These are phyloP conservation scores for Hapsidospora chrysogenum DNA, from an alignment of 495 filamentous ascomycete genomes.

Conservation along the genomic window DNA sequence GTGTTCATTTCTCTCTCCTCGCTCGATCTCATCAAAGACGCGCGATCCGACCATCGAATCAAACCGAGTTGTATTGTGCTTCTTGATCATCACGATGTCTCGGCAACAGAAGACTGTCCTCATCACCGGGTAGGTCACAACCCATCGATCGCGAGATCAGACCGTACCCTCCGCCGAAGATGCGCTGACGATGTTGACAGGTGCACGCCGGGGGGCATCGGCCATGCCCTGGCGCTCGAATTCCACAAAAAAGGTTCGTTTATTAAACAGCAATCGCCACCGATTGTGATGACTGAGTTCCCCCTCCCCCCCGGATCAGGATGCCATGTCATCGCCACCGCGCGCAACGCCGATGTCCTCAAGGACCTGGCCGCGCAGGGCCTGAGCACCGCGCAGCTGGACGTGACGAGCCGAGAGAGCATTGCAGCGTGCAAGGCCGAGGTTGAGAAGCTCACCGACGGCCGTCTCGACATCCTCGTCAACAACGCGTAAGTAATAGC, in stretches of 20 bases:
- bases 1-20: not conserved
- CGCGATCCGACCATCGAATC: too few species aligned
- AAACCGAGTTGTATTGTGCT: not conserved
- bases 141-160: too few species aligned
- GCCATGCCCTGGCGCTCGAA: slow-evolving; percentile 29
- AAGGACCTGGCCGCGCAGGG: slow-evolving; percentile 24
- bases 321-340: slow-evolving; percentile 37
- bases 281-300: too few species aligned
- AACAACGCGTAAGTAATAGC: slow-evolving; percentile 40
- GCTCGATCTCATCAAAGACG: not conserved
- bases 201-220: slow-evolving; percentile 37
- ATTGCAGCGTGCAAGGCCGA: slow-evolving; percentile 28
- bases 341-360: slow-evolving; percentile 27
- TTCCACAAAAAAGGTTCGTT: slow-evolving; percentile 29
- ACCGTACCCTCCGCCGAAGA: too few species aligned
- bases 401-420: slow-evolving; percentile 33
- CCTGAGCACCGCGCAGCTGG: slow-evolving; percentile 28
- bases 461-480: slow-evolving; percentile 44
- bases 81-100: not conserved
- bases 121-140: slow-evolving; percentile 27
- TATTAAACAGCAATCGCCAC: not conserved
- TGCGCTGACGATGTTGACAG: too few species aligned
- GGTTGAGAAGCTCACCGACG: slow-evolving; percentile 33
- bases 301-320: too few species aligned
- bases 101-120: slow-evolving; percentile 31